phyloP scores from a whole-genome alignment of 2,329 filamentous ascomycete species.

The Aureobasidium leucospermi region DNA sequence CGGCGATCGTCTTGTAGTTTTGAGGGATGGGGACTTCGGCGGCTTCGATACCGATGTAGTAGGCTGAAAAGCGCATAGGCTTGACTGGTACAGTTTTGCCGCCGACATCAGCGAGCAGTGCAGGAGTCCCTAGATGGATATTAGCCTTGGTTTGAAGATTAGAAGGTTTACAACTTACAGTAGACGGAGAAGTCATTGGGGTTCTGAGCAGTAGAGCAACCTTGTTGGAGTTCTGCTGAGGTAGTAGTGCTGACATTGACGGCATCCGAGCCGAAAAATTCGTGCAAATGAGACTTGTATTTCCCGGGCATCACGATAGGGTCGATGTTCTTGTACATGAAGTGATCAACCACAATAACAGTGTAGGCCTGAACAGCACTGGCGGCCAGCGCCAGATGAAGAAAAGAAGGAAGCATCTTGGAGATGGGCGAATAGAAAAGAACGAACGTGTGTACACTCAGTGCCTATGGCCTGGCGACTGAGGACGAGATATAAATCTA shows the following conservation, averaged over 20 bases:
- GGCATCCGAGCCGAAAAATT: slow-evolving; percentile 39
- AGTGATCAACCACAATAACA: slow-evolving; percentile 25
- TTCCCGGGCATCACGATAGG: slow-evolving; percentile 36
- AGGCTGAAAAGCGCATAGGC: slow-evolving; percentile 39
- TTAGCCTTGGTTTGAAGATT: not conserved
- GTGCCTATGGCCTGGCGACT: too few relatives aligned
- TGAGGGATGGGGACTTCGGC: slow-evolving; percentile 41
- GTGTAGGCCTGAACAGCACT: slow-evolving; percentile 28
- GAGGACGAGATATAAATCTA: too few relatives aligned
- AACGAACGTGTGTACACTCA: too few relatives aligned
- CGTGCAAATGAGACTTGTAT: slow-evolving; percentile 38
- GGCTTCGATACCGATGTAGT: slow-evolving; percentile 37
- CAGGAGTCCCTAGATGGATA: slow-evolving; percentile 32
- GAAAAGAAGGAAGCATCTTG: not conserved
- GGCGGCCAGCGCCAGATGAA: slow-evolving; percentile 17
- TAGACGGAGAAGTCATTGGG: slow-evolving; percentile 42
- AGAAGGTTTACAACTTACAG: slow-evolving; percentile 20
- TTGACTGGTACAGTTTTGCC: slow-evolving; percentile 42
- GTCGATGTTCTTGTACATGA: slow-evolving; percentile 42
- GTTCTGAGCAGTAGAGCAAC: slow-evolving; percentile 40
- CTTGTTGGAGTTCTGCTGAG: slow-evolving; percentile 33
- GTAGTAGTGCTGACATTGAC: slow-evolving; percentile 33
- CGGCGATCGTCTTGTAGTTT: slow-evolving; percentile 37
- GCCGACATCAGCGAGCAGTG: slow-evolving; percentile 36
- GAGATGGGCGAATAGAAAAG: too few relatives aligned